phyloP scores from a whole-genome alignment of 305 asterid genomes.

The Fraxinus paxiana region DNA sequence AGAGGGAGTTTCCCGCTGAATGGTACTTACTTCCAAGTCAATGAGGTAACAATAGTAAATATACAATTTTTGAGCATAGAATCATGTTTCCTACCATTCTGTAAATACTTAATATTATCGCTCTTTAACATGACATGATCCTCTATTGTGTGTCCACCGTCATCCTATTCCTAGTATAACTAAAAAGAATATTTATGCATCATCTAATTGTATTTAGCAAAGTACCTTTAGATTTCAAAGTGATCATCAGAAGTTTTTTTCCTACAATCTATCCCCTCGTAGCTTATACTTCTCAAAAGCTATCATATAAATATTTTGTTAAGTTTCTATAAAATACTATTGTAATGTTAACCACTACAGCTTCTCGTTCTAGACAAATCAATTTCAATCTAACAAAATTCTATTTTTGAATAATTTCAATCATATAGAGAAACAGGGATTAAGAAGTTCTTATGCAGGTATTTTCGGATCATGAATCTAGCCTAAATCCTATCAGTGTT shows the following conservation, averaged over 20 bases:
- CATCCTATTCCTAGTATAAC: not conserved
- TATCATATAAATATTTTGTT: not conserved
- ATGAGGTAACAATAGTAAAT: constrained; percentile 51
- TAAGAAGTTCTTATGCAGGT: constrained; percentile 43
- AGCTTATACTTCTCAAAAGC: not conserved
- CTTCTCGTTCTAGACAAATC: not conserved
- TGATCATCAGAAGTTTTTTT: not conserved
- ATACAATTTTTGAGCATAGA: not conserved
- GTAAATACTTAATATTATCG: not conserved
- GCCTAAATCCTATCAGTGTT: constrained; percentile 67
- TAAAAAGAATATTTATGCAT: not conserved
- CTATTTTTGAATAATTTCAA: not conserved
- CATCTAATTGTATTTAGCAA: not conserved
- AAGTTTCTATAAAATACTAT: not conserved
- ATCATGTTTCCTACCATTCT: constrained; percentile 1
- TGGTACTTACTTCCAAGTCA: constrained; percentile 93
- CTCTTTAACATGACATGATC: constrained; percentile 5
- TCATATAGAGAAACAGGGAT: not conserved
- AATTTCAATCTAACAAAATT: not conserved
- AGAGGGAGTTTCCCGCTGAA: constrained; percentile 91
- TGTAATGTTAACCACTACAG: not conserved
- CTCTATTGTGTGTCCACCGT: not conserved
- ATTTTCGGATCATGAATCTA: constrained; percentile 83
- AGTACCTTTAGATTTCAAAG: constrained; percentile 3
- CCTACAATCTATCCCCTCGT: not conserved